Conservation (phyloP, 2,329 filamentous ascomycete genomes). For the Clonostachys chloroleuca region DNA sequence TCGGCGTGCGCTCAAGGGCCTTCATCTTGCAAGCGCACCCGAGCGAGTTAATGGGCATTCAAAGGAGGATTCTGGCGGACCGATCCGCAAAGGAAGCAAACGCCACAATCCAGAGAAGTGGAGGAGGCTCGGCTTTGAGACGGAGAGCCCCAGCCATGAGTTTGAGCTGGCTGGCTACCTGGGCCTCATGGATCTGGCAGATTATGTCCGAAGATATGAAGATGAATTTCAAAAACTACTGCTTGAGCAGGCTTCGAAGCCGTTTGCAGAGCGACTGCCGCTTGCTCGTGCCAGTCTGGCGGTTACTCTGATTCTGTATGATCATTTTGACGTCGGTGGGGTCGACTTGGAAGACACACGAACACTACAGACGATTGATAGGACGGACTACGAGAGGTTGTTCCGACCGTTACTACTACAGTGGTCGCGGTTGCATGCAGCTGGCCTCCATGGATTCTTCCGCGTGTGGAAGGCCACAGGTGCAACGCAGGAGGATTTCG, state of each 20-base stretch:
- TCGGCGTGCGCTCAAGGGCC: constrained; percentile 75
- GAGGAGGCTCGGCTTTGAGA: constrained; percentile 86
- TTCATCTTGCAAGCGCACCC: constrained; percentile 79
- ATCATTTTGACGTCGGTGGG: constrained; percentile 92
- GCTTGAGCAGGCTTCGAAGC: constrained; percentile 78
- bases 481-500: constrained; percentile 81
- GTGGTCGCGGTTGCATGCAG: constrained; percentile 87
- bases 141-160: constrained; percentile 80
- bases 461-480: constrained; percentile 89
- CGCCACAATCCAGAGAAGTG: constrained; percentile 88
- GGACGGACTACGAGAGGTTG: constrained; percentile 76
- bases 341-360: constrained; percentile 75
- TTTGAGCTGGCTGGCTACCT: constrained; percentile 85
- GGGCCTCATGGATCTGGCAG: constrained; percentile 95
- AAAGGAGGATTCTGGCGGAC: constrained; percentile 27
- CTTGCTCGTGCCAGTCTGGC: constrained; percentile 82
- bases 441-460: constrained; percentile 82
- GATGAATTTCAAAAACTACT: constrained; percentile 90
- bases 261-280: constrained; percentile 72
- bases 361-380: constrained; percentile 69
- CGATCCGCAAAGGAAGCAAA: constrained; percentile 54
- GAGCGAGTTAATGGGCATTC: constrained; percentile 41
- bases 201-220: constrained; percentile 89
- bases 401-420: constrained; percentile 87
- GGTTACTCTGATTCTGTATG: constrained; percentile 83